Base-by-base conservation (phyloP, 2,329 filamentous ascomycete genomes). In the Geosmithia flava region DNA sequence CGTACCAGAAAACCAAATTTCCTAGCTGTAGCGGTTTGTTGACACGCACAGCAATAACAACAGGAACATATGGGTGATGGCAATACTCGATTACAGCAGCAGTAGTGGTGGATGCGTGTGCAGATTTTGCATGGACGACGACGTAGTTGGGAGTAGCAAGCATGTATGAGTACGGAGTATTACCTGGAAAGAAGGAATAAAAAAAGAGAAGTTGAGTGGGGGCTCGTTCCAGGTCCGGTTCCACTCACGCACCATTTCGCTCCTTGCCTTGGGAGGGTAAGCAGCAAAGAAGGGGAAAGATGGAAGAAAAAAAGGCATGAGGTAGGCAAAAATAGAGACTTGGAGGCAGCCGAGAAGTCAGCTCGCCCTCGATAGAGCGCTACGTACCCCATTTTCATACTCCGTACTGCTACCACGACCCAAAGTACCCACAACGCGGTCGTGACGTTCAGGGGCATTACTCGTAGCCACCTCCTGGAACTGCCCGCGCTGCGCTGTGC, bases 401-500 rank as follows among this genome's bases (percentile, higher is more conserved):
- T 30, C 6, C 11, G 29, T 30, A 30, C 29, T 30, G 7, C 6
- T 37, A 37, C 33, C 23, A 27, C 23, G 23, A 27, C 23, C 23
- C 23, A 27, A 27, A 27, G 33, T 37, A 37, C 33, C 33, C 33
- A 37, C 33, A 37, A 37, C 33, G 33, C 33, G 33, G 33, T 37
- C 33, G 5, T 37, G 33, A 37, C 11, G 33, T 11, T 37, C 33
- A 37, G 33, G 33, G 33, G 33, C 33, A 37, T 37, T 37, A 37
- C 33, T 37, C 27, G 44, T 27, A 45, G 44, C 44, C 44, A 45
- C 44, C 44, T 45, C 44, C 44, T 45, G 44, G 44, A 45, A 45
- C 44, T 45, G 43, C 42, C n/a, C n/a, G n/a, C 23, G 23, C 8
- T 27, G 33, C 33, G 33, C 33, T 37, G 33, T 37, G 11, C 11